Evolutionary conservation across 2,329 filamentous ascomycete genomes (phyloP), one percentile per base, ranked within the genome.

Genomic region (Xylaria sp.): DNA sequence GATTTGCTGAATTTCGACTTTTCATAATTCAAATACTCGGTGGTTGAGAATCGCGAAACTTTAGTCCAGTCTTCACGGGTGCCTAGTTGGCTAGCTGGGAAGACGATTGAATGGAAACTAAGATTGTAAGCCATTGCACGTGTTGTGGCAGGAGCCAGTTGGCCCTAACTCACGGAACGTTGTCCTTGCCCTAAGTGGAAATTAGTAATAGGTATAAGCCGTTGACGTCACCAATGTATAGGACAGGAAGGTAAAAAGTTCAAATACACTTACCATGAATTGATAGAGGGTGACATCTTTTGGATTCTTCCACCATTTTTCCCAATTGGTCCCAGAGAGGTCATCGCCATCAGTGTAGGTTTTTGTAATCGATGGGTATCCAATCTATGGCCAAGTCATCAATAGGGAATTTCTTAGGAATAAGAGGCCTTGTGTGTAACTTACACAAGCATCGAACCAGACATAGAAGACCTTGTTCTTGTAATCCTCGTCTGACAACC

Each of bases 271-370:
- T 21, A 64, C 62, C 58, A 60, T 54, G 27, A 97, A 96, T 79
- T 97, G 93, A 77, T 95, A 97, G 11, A 97, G 85, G 73, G 90
- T 86, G 48, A 97, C 93, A 33, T 96, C 84, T 44, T 96, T 89
- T 0, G 92, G 92, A 75, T 96, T 90, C 73, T 90, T 88, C 93
- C 93, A 97, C 93, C 93, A 97, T 73, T 91, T 85, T 80, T 96
- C 88, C 93, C 93, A 97, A 65, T 96, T 84, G 44, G 88, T 84
- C 41, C 80, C 78, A 3, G 73, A 70, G 11, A 43, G 44, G 19
- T 82, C 73, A 54, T 76, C 75, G 13, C 76, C 74, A 56, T 86
- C 82, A 4, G 93, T 97, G 76, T 96, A 96, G 70, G 87, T 93
- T 66, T 91, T 92, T 1, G 93, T 72, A 43, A 97, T 97, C 1